Base-by-base conservation (phyloP, 768 basidiomycete species). In the Tremella yokohamensis region DNA sequence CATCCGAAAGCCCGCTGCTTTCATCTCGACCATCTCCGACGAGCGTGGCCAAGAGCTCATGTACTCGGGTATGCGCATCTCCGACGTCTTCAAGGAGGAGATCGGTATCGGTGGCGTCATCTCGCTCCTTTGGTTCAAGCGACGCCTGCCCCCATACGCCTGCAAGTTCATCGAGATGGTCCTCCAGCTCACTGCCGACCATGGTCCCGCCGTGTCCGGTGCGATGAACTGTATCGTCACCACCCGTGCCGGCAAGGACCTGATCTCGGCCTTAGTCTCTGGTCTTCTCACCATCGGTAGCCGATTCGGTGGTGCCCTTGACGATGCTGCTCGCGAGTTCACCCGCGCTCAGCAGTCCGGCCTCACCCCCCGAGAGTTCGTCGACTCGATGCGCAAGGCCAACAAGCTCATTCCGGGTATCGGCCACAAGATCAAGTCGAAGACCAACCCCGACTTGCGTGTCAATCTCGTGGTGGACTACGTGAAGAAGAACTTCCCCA, bases 111-210 rank as follows among this genome's bases (percentile, higher is more conserved):
- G 96, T 58, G 94, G 96, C 83, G 96, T 98, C 69, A 87, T 99
- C 74, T 85, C 84, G 57, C 80, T 99, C 75, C 81, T 98, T 69
- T 98, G 94, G 96, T 99, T 97, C 85, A 97, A 97, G 82, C 84
- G 94, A 69, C 88, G 78, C 55, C 83, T 98, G 20, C 94, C 92
- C 16, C 80, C 85, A 49, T 94, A 88, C 83, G 94, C 93, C 48
- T 86, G 91, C 77, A 98, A 97, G 81, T 99, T 99, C 83, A 87
- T 99, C 77, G 94, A 99, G 82, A 99, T 98, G 96, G 92, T 97
- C 54, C 84, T 99, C 76, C 94, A 96, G 90, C 83, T 99, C 66
- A 99, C 94, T 12, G 94, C 94, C 62, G 94, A 99, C 78, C 94
- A 98, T 80, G 91, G 92, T 72, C 92, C 92, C 8, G 91, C 91